Evolutionary conservation across 2,329 filamentous ascomycete genomes (phyloP).

Genomic region (Pseudogymnoascus sp.): DNA sequence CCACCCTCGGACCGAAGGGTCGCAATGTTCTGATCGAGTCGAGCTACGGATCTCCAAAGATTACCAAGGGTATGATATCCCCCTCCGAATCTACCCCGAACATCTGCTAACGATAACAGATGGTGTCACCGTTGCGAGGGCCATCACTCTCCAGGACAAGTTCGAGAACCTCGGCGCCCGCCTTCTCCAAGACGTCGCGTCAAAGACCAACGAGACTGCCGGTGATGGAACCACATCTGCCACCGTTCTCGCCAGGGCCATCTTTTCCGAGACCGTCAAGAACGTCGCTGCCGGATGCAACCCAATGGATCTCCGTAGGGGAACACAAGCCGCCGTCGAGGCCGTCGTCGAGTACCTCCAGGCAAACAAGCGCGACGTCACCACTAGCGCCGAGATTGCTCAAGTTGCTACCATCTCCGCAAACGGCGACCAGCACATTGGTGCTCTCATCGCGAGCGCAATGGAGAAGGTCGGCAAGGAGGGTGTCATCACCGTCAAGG

Average conservation of each 20-base stretch:
- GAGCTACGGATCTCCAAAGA: slow-evolving; percentile 97
- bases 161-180: slow-evolving; percentile 98
- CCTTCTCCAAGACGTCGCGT: slow-evolving; percentile 94
- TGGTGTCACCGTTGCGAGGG: slow-evolving; percentile 83
- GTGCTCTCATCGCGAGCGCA: slow-evolving; percentile 89
- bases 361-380: slow-evolving; percentile 96
- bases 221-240: slow-evolving; percentile 98
- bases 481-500: slow-evolving; percentile 99
- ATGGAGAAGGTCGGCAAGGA: slow-evolving; percentile 99
- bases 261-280: slow-evolving; percentile 99
- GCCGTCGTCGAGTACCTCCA: slow-evolving; percentile 90
- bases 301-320: slow-evolving; percentile 95
- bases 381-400: slow-evolving; percentile 91
- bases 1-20: slow-evolving; percentile 94
- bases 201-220: slow-evolving; percentile 98
- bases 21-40: slow-evolving; percentile 98
- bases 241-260: slow-evolving; percentile 91
- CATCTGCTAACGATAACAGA: slow-evolving; percentile 40
- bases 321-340: slow-evolving; percentile 93
- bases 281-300: slow-evolving; percentile 99
- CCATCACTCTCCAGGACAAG: slow-evolving; percentile 92
- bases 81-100: background rate
- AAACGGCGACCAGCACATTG: slow-evolving; percentile 93
- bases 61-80: slow-evolving; percentile 77
- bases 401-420: slow-evolving; percentile 98